These are phyloP conservation scores for Dipodascus albidus DNA, from an alignment of 805 yeast genomes.

Conservation along the genomic window DNA sequence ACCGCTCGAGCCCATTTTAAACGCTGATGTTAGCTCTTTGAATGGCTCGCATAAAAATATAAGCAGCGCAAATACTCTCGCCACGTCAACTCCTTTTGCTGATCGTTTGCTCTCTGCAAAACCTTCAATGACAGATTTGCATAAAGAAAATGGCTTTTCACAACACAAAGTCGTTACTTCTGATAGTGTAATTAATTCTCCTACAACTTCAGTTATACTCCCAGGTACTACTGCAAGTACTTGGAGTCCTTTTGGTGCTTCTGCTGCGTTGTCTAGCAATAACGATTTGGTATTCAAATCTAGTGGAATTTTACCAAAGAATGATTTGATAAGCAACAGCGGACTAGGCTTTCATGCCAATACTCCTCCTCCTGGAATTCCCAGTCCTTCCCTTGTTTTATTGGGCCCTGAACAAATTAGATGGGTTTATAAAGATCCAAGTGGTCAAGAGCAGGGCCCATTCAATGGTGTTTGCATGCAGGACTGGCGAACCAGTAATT, in stretches of 20 bases:
- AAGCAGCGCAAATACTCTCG: background rate
- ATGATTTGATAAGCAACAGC: background rate
- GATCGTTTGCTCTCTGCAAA: background rate
- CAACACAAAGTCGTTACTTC: background rate
- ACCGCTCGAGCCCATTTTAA: background rate
- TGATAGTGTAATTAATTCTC: background rate
- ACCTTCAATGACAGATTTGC: background rate
- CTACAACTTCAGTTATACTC: background rate
- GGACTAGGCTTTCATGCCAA: background rate
- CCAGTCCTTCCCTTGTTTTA: slow-evolving; percentile 10
- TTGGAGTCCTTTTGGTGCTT: slow-evolving; percentile 3
- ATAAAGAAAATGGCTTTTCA: background rate
- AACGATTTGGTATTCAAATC: background rate
- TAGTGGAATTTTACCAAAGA: background rate
- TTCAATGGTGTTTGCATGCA: slow-evolving; percentile 68
- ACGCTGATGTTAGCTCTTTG: background rate
- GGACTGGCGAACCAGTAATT: slow-evolving; percentile 56
- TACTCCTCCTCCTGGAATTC: slow-evolving; percentile 3
- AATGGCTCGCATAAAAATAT: background rate
- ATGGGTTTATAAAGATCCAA: slow-evolving; percentile 69
- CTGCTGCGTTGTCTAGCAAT: background rate
- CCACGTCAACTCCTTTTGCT: slow-evolving; percentile 1
- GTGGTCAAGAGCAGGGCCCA: slow-evolving; percentile 70
- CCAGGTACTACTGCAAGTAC: background rate
- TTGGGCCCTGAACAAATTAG: slow-evolving; percentile 33